Percentiles rank a stretch among this genome's conserved stretches.
phyloP scores from a whole-genome alignment of 2,329 filamentous ascomycete species.

The Diaporthe citriasiana region DNA sequence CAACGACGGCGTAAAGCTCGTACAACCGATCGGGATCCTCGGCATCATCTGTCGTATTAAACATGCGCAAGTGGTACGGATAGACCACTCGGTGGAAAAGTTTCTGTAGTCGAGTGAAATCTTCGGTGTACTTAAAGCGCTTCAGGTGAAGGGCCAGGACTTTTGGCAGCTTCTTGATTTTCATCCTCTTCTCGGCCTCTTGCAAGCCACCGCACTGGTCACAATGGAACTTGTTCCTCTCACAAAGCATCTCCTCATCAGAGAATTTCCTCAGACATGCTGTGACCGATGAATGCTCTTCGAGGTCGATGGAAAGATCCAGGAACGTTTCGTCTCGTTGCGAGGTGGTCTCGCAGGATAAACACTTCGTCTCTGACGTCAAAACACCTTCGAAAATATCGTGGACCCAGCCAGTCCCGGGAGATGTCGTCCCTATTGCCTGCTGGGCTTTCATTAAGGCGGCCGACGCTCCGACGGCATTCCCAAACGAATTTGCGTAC shows the following conservation, averaged over 20 bases:
- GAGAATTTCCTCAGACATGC: constrained; percentile 97
- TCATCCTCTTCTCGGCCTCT: constrained; percentile 99
- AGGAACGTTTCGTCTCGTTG: constrained; percentile 96
- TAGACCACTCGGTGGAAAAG: constrained; percentile 97
- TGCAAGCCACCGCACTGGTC: constrained; percentile 97
- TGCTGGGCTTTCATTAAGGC: constrained; percentile 48
- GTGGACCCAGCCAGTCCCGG: constrained; percentile 90
- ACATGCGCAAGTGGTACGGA: constrained; percentile 94
- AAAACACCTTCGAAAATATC: constrained; percentile 96
- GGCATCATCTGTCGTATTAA: constrained; percentile 97
- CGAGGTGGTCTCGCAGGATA: constrained; percentile 96
- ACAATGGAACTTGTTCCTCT: constrained; percentile 98
- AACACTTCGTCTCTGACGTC: constrained; percentile 95
- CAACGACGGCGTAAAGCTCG: constrained; percentile 96
- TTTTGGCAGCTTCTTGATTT: constrained; percentile 93
- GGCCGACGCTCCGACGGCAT: constrained; percentile 55
- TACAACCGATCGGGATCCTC: constrained; percentile 94
- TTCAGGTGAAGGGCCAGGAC: constrained; percentile 95
- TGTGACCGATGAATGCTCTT: constrained; percentile 95
- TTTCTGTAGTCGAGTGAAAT: constrained; percentile 93
- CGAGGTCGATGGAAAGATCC: constrained; percentile 94
- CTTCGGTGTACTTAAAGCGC: constrained; percentile 98
- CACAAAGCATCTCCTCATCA: constrained; percentile 97
- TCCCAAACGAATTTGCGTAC: constrained; percentile 66
- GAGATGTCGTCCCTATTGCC: constrained; percentile 64